These are phyloP conservation scores for Hyphopichia burtonii DNA, from an alignment of 1,139 yeast genomes.

Conservation along the genomic window DNA sequence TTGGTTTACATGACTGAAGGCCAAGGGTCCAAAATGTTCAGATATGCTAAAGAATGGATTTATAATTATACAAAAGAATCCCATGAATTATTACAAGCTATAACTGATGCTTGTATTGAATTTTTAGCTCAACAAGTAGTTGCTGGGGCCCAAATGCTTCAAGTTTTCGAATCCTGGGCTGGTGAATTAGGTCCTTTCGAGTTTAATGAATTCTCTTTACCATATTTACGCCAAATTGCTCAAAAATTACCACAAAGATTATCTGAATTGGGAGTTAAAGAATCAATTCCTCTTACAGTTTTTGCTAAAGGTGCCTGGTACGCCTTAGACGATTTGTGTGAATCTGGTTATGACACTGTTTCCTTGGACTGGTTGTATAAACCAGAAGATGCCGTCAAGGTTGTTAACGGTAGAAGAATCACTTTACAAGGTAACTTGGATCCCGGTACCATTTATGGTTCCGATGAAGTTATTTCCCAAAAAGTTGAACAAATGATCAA, in stretches of 20 bases:
- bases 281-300: slow-evolving; percentile 79
- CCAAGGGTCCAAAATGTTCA: slow-evolving; percentile 88
- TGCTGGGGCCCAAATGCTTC: slow-evolving; percentile 98
- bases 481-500: slow-evolving; percentile 86
- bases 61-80: slow-evolving; percentile 74
- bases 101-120: slow-evolving; percentile 87
- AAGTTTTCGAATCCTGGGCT: slow-evolving; percentile 97
- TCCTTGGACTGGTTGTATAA: slow-evolving; percentile 91
- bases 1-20: slow-evolving; percentile 98
- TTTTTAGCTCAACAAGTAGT: slow-evolving; percentile 91
- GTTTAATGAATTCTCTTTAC: slow-evolving; percentile 83
- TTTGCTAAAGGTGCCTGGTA: slow-evolving; percentile 99
- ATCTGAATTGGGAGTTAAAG: slow-evolving; percentile 65
- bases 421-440: slow-evolving; percentile 93
- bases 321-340: slow-evolving; percentile 83
- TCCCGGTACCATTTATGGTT: slow-evolving; percentile 92
- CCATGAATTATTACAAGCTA: slow-evolving; percentile 69
- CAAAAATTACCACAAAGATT: slow-evolving; percentile 67
- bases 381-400: slow-evolving; percentile 81
- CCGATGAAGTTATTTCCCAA: slow-evolving; percentile 71
- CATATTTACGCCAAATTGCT: slow-evolving; percentile 79
- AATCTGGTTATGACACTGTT: slow-evolving; percentile 80
- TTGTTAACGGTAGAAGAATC: slow-evolving; percentile 73
- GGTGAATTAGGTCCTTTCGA: slow-evolving; percentile 93
- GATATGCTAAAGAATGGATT: slow-evolving; percentile 91